These are phyloP conservation scores for Arthroderma sp. DNA, from an alignment of 2,329 filamentous ascomycete genomes.

Conservation along the genomic window DNA sequence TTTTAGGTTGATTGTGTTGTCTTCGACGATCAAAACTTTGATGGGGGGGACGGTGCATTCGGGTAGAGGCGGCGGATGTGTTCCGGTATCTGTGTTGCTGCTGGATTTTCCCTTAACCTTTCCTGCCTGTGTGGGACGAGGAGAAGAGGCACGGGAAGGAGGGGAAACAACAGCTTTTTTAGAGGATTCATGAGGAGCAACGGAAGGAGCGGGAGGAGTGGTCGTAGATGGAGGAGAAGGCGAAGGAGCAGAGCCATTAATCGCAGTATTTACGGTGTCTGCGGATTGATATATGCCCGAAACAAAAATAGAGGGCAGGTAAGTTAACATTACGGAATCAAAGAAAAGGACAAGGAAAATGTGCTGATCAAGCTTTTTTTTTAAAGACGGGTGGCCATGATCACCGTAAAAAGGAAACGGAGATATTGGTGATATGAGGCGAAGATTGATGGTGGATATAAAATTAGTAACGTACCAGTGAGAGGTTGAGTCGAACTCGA, in stretches of 20 bases:
- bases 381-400: too few species aligned
- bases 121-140: constrained; percentile 25
- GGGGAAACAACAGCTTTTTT: constrained; percentile 31
- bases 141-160: constrained; percentile 38
- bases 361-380: constrained; percentile 3
- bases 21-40: constrained; percentile 93
- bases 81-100: constrained; percentile 26
- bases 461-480: constrained; percentile 4
- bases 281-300: constrained; percentile 7
- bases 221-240: constrained; percentile 39
- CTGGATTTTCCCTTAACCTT: constrained; percentile 44
- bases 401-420: too few species aligned
- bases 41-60: constrained; percentile 84
- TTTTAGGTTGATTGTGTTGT: constrained; percentile 93
- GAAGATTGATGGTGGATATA: background rate
- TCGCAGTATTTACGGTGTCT: constrained; percentile 28
- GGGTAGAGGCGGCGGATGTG: constrained; percentile 48
- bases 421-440: background rate
- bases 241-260: constrained; percentile 20
- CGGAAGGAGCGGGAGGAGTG: constrained; percentile 35
- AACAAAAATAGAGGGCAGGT: background rate
- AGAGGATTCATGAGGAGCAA: constrained; percentile 32
- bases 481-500: background rate
- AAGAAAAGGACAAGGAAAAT: constrained; percentile 20
- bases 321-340: constrained; percentile 3